Base-by-base conservation (phyloP, 306 rosid species). In the Lablab purpureus region DNA sequence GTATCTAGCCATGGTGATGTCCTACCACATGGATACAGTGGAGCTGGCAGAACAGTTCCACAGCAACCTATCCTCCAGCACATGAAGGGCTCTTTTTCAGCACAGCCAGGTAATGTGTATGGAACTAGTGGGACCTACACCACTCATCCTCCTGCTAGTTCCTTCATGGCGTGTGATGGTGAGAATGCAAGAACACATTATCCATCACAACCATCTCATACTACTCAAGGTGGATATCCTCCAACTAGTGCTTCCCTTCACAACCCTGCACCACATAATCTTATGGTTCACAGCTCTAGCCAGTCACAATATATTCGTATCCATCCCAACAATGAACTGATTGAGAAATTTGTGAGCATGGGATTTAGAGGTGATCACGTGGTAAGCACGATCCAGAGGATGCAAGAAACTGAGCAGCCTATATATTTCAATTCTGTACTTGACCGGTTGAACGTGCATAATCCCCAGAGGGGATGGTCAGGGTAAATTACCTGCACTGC, bases 361-460 rank as follows among this genome's bases (percentile, higher is more conserved):
- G 99, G 99, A 50, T 88, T 79, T 79, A 88, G 95, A 85, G 82
- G 89, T 4, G 99, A 94, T 72, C 93, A 88, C 34, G 90, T 85
- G 43, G 90, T 76, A 5, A 87, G 89, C 19, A 87, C 91, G 47
- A 94, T 94, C 79, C 97, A 92, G 89, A 88, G 93, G 89, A 87
- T 94, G 97, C 97, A 94, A 80, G 97, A 91, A 73, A 91, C 87
- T 12, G 89, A 97, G 27, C 95, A 91, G 74, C 88, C 92, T 47
- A 70, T 89, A 21, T 92, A 94, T 79, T 92, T 88, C 66, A 92
- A 94, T 79, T 78, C 93, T 0, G 88, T 94, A 82, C 88, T 91
- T 14, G 99, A 94, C 86, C 82, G 90, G 81, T 65, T 94, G 91
- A 89, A 83, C 51, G 75, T 66, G 65, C 97, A 83, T 75, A 73